Percentiles rank a stretch among this genome's conserved stretches.
These are phyloP conservation scores for Sclerotinia borealis DNA, from an alignment of 2,329 filamentous ascomycete genomes.

Conservation along the genomic window DNA sequence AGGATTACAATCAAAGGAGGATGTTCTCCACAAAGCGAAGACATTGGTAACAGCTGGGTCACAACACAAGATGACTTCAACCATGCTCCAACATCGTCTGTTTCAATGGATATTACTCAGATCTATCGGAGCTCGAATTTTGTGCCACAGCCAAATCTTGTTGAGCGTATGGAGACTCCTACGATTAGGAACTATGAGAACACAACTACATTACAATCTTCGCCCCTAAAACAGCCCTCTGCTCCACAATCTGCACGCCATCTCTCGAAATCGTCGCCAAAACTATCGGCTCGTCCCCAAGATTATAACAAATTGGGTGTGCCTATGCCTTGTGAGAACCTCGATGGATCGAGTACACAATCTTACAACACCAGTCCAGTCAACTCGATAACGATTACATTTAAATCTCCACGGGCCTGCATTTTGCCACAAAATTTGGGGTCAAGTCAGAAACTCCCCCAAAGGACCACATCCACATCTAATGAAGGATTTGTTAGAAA, in stretches of 20 bases:
- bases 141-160: not conserved
- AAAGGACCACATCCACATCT: not conserved
- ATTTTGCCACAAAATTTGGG: not conserved
- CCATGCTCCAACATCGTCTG: not conserved
- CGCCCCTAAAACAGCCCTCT: not conserved
- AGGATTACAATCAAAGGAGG: not conserved
- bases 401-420: not conserved
- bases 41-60: constrained; percentile 8
- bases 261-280: not conserved
- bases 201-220: not conserved
- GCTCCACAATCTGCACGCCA: not conserved
- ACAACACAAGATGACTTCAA: constrained; percentile 5
- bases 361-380: not conserved
- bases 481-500: not conserved
- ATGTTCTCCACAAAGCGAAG: not conserved
- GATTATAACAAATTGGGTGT: not conserved
- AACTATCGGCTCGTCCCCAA: not conserved
- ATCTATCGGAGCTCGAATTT: not conserved
- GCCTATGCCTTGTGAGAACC: not conserved
- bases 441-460: not conserved
- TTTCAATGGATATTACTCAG: not conserved
- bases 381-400: not conserved
- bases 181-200: not conserved
- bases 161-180: not conserved
- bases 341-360: constrained; percentile 9